Base-by-base conservation (phyloP, 805 yeast species). In the Cyberlindnera petersonii region DNA sequence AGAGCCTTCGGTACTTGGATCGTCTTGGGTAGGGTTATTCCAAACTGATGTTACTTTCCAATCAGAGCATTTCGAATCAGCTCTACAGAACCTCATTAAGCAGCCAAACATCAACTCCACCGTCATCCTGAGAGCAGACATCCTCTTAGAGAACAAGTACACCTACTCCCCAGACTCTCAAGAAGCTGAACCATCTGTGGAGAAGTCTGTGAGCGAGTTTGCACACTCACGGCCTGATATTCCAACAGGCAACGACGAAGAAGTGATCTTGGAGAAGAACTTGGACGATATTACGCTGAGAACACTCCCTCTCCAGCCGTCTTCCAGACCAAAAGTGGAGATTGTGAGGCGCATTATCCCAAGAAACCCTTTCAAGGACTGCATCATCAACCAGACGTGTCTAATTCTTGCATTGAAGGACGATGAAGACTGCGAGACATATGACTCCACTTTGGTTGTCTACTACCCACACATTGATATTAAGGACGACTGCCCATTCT, bases 61-160 rank as follows among this genome's bases (percentile, higher is more conserved):
- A 10, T 53, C 67, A 11, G 60, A 58, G 5, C 86, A 87, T 61
- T 87, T 80, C 54, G 79, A 77, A 40, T 64, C 65, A 3, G 96
- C 96, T 6, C 82, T 87, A 89, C 61, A 74, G 31, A 85, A 86
- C 59, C 69, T 87, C 44, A 83, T 87, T 38, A 70, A 73, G 43
- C 86, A 86, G 47, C 96, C 96, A 14, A 85, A 88, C 57, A 84
- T 87, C 62, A 91, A 89, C 63, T 89, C 97, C 9, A 84, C 96
- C 0, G 93, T 87, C 24, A 83, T 89, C 24, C 66, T 91, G 61
- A 67, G 98, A 49, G 95, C 97, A 0, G 97, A 91, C 61, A 77
- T 88, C 18, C 57, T 85, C 32, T 66, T 68, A 31, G 82, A 79
- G 48, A 64, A 64, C 40, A 60, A 53, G 6, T 77, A 67, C 52